Conservation (phyloP, 352 stramenopile species). For the Thalassiosira livingstoniorum region DNA sequence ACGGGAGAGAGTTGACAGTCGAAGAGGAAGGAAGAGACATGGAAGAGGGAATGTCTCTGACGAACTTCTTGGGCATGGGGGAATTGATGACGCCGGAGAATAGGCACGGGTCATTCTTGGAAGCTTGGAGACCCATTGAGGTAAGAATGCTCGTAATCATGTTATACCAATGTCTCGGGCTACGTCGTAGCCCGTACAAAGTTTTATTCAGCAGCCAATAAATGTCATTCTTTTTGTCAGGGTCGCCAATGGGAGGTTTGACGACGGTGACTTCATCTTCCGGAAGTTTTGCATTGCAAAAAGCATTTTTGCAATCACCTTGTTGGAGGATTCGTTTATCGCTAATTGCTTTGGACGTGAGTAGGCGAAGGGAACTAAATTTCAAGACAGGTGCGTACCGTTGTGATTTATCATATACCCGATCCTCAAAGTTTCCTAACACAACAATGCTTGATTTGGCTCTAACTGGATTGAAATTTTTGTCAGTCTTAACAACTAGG, state of each 20-base stretch:
- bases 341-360: constrained; percentile 29
- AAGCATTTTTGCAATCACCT: constrained; percentile 61
- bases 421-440: constrained; percentile 55
- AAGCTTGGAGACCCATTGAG: constrained; percentile 20
- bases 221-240: constrained; percentile 1
- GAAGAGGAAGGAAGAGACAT: neutral
- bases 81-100: neutral
- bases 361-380: constrained; percentile 31
- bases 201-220: constrained; percentile 40
- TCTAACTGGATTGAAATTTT: constrained; percentile 37
- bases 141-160: constrained; percentile 20
- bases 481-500: constrained; percentile 50
- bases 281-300: constrained; percentile 27
- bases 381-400: constrained; percentile 50
- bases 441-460: constrained; percentile 63
- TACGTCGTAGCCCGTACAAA: constrained; percentile 34
- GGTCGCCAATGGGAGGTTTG: constrained; percentile 30
- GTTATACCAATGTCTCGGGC: constrained; percentile 41
- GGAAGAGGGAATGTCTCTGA: too few species aligned
- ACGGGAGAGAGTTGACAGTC: too few species aligned
- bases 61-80: too few species aligned
- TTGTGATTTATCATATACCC: constrained; percentile 15
- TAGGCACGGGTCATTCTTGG: constrained; percentile 25
- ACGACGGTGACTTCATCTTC: constrained; percentile 48
- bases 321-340: constrained; percentile 47